Percentiles rank a stretch among this genome's conserved stretches.
These are phyloP conservation scores for Iris macrosiphon DNA, from an alignment of 106 monocot species.

Conservation along the genomic window DNA sequence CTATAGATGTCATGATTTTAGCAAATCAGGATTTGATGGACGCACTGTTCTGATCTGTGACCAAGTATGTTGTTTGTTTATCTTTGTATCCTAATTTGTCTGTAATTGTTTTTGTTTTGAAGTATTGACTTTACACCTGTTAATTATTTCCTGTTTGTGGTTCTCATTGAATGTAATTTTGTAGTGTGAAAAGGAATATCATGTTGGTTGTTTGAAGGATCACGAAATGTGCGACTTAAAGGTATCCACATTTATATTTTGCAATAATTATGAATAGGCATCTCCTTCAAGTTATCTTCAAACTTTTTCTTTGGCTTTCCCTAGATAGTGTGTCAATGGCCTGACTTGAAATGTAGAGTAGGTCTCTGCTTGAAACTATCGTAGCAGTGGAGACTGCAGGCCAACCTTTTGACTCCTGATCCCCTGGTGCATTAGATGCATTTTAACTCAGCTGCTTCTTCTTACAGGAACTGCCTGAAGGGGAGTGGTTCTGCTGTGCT, in stretches of 20 bases:
- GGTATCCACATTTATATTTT: conserved; percentile 18
- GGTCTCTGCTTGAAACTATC: too few relatives aligned
- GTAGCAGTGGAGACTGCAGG: too few relatives aligned
- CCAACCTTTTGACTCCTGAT: too few relatives aligned
- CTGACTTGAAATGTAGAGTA: too few relatives aligned
- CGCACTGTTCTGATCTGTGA: conserved; percentile 94
- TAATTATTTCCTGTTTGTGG: not conserved
- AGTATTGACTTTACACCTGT: not conserved
- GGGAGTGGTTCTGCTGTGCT: conserved; percentile 69
- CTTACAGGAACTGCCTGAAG: conserved; percentile 70
- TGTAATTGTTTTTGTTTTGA: not conserved
- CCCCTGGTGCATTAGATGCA: too few relatives aligned
- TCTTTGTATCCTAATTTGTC: not conserved
- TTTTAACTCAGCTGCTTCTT: too few relatives aligned
- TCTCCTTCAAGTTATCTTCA: too few relatives aligned
- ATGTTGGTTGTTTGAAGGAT: conserved; percentile 83
- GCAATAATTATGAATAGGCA: too few relatives aligned
- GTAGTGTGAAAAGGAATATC: conserved; percentile 94
- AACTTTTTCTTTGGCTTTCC: too few relatives aligned
- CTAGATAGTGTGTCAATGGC: too few relatives aligned
- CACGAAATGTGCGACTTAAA: conserved; percentile 59
- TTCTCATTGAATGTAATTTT: not conserved
- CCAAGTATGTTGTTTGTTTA: conserved; percentile 42
- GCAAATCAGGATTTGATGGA: conserved; percentile 55
- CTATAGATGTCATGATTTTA: conserved; percentile 67